Evolutionary conservation across 495 filamentous ascomycete genomes (phyloP), one percentile per base, ranked within the genome.

Genomic region (Hypoxylon intermedium): DNA sequence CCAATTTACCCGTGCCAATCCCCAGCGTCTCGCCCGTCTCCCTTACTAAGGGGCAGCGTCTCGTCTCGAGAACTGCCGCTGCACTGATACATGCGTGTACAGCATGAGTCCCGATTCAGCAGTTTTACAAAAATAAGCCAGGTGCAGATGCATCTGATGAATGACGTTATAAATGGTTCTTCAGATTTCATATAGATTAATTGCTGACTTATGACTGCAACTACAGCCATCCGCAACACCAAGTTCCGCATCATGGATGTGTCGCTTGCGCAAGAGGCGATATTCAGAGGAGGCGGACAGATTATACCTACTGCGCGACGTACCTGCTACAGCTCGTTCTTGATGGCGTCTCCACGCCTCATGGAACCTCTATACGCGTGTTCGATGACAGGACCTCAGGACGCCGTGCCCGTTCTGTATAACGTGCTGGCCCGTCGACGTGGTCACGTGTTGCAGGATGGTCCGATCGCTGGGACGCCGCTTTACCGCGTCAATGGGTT

Each of bases 341-440:
- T 98, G 13, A 97, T 97, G 90, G 94, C 94, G 23, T 93, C 91
- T 16, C 94, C 94, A 12, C 85, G 94, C 24, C 82, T 98, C 24
- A 97, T 98, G 89, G 94, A 98, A 68, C 94, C 94, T 0, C 82
- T 98, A 21, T 98, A 97, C 75, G 83, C 88, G 19, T 90, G 90
- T 71, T 89, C 86, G 21, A 96, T 97, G 89, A 92, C 90, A 9
- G 92, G 93, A 1, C 93, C 93, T 45, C 91, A 94, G 37, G 93
- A 96, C 69, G 87, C 93, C 0, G 91, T 96, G 43, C 86, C 87
- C 30, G 85, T 87, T 3, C 83, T 97, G 2, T 98, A 98, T 77
- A 98, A 93, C 19, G 90, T 96, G 23, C 83, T 98, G 15, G 89
- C 92, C 2, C 83, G 91, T 34, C 86, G 94, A 24, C 82, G 94